Evolutionary conservation across 2,329 filamentous ascomycete species (phyloP).

Genomic region (Nigrospora osmanthi): DNA sequence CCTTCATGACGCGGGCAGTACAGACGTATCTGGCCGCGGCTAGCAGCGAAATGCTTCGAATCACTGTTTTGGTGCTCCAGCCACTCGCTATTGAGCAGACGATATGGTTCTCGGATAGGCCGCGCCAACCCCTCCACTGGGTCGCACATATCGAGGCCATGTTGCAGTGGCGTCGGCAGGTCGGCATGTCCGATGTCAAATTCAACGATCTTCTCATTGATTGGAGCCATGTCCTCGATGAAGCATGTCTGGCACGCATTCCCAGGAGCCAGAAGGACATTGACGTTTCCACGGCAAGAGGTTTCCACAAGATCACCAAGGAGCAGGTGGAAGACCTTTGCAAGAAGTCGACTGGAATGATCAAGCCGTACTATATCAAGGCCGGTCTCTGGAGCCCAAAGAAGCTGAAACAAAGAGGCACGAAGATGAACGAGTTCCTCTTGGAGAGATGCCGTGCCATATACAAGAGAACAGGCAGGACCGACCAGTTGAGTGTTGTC

Average conservation of each 20-base stretch:
- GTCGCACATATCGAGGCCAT: neutral
- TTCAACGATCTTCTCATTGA: conserved; percentile 1
- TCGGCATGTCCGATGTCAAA: neutral
- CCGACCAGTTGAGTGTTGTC: conserved; percentile 1
- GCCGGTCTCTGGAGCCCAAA: neutral
- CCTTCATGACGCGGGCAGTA: conserved; percentile 1
- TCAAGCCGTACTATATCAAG: neutral
- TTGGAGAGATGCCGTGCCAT: neutral
- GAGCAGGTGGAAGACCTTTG: neutral
- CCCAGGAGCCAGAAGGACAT: neutral
- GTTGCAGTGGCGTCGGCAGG: neutral
- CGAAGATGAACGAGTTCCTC: neutral
- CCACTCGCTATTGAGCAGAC: conserved; percentile 5
- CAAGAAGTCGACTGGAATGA: neutral
- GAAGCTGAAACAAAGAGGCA: neutral
- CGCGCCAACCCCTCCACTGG: neutral
- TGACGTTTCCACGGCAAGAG: too few relatives aligned
- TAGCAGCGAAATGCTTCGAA: neutral
- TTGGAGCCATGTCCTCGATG: neutral
- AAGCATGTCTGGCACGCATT: neutral
- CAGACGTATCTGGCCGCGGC: conserved; percentile 3
- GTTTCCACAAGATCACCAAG: too few relatives aligned
- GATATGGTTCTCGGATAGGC: conserved; percentile 5
- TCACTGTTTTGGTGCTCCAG: neutral
- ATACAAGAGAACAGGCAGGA: neutral